Evolutionary conservation across 2,329 filamentous ascomycete genomes (phyloP).

Genomic region (Hypoxylon sp.): DNA sequence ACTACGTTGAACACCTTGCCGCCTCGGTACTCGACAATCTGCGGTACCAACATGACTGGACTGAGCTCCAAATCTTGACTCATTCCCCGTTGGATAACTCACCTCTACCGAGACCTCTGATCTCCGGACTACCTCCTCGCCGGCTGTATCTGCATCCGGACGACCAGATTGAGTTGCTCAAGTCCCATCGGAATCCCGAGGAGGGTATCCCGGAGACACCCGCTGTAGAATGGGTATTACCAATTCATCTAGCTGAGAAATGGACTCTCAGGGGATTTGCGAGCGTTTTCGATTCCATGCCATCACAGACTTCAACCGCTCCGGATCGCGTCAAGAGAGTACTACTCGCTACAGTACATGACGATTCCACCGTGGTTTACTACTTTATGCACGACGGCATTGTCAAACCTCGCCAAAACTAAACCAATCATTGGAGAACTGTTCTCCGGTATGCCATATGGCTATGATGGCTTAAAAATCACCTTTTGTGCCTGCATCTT

Average conservation of each 20-base stretch:
- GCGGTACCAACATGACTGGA: slow-evolving; percentile 82
- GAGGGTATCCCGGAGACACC: slow-evolving; percentile 62
- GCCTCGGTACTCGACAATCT: slow-evolving; percentile 77
- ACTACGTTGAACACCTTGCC: slow-evolving; percentile 60
- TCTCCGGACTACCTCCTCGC: slow-evolving; percentile 79
- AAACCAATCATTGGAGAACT: slow-evolving; percentile 45
- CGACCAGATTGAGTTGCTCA: slow-evolving; percentile 81
- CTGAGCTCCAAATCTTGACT: slow-evolving; percentile 67
- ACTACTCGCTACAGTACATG: slow-evolving; percentile 79
- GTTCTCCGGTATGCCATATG: slow-evolving; percentile 24
- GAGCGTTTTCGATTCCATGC: slow-evolving; percentile 75
- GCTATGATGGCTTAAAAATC: slow-evolving; percentile 68
- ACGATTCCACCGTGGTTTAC: slow-evolving; percentile 87
- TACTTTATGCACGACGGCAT: slow-evolving; percentile 90
- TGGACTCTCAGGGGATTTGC: slow-evolving; percentile 77
- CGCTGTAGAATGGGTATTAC: slow-evolving; percentile 81
- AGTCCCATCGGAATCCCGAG: slow-evolving; percentile 66
- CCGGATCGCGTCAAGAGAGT: slow-evolving; percentile 73
- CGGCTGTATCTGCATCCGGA: slow-evolving; percentile 85
- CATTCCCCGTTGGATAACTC: slow-evolving; percentile 53
- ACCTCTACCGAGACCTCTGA: slow-evolving; percentile 70
- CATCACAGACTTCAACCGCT: slow-evolving; percentile 58
- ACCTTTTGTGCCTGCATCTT: slow-evolving; percentile 81
- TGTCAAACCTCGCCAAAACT: slow-evolving; percentile 88
- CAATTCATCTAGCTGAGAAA: slow-evolving; percentile 78